Evolutionary conservation across 2,329 filamentous ascomycete species (phyloP).

Genomic region (Aquanectria penicillioides): DNA sequence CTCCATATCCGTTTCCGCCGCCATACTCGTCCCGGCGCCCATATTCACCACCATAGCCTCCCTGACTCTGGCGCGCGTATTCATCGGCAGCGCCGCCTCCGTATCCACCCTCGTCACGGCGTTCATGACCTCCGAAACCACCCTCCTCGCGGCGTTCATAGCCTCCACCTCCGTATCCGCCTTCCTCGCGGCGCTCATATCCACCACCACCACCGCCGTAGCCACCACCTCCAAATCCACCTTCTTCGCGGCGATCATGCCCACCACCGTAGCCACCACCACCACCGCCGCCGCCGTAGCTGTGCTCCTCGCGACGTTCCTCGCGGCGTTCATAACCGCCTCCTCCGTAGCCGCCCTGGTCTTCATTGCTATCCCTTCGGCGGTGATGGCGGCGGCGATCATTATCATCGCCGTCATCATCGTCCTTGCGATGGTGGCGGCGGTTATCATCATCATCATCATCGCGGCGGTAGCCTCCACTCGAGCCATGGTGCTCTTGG

Average conservation of each 20-base stretch:
- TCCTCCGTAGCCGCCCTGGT: constrained; percentile 5
- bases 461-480: constrained; percentile 35
- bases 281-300: constrained; percentile 19
- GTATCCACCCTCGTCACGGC: constrained; percentile 41
- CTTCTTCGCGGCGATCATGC: constrained; percentile 29
- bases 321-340: constrained; percentile 29
- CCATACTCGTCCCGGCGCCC: constrained; percentile 27
- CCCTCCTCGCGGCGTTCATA: constrained; percentile 34
- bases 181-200: constrained; percentile 31
- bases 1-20: constrained; percentile 33
- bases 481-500: constrained; percentile 55
- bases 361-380: constrained; percentile 17
- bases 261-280: constrained; percentile 20
- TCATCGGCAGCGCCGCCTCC: constrained; percentile 39
- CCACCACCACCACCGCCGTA: constrained; percentile 19
- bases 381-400: constrained; percentile 5
- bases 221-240: constrained; percentile 22
- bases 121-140: constrained; percentile 35
- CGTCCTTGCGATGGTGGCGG: constrained; percentile 37
- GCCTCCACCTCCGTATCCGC: constrained; percentile 29
- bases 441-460: constrained; percentile 41
- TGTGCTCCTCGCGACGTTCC: too few relatives aligned
- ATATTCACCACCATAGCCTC: constrained; percentile 19
- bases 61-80: constrained; percentile 34
- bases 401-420: constrained; percentile 36